Evolutionary conservation across 192 early-diverging fungal genomes (phyloP).

Genomic region (Mortierella claussenii): DNA sequence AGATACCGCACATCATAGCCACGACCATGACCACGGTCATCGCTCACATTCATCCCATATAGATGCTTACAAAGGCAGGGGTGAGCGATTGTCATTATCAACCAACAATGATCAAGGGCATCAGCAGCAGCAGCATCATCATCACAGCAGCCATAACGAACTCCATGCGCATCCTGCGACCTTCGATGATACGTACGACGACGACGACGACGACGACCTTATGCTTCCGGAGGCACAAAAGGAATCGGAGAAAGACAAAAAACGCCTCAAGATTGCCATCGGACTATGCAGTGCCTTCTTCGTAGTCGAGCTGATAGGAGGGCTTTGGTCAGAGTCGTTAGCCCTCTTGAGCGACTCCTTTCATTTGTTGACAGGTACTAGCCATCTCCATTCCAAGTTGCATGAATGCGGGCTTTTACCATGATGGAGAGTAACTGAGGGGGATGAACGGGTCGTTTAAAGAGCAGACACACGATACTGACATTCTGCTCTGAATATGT

Average conservation of each 20-base stretch:
- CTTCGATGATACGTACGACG: slow-evolving; percentile 2
- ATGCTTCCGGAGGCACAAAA: slow-evolving; percentile 17
- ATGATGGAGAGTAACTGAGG: no score
- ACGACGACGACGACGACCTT: slow-evolving; percentile 28
- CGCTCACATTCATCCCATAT: not conserved
- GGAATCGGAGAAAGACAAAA: slow-evolving; percentile 42
- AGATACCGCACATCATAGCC: not conserved
- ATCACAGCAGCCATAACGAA: not conserved
- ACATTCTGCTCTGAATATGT: no score
- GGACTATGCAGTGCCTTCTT: slow-evolving; percentile 71
- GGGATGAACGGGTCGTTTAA: no score
- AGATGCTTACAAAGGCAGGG: not conserved
- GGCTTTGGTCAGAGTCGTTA: slow-evolving; percentile 69
- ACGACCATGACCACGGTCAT: not conserved
- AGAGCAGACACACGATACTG: no score
- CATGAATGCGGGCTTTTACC: not conserved
- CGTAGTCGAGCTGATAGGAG: slow-evolving; percentile 70
- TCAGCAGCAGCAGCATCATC: not conserved
- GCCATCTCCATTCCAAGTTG: no score
- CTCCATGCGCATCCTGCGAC: not conserved
- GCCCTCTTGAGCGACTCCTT: slow-evolving; percentile 83
- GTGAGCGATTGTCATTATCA: not conserved
- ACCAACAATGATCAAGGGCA: not conserved
- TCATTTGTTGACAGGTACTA: slow-evolving; percentile 77
- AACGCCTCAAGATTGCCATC: slow-evolving; percentile 66